Conservation (phyloP, 805 yeast species). For the Teunomyces gatunensis region DNA sequence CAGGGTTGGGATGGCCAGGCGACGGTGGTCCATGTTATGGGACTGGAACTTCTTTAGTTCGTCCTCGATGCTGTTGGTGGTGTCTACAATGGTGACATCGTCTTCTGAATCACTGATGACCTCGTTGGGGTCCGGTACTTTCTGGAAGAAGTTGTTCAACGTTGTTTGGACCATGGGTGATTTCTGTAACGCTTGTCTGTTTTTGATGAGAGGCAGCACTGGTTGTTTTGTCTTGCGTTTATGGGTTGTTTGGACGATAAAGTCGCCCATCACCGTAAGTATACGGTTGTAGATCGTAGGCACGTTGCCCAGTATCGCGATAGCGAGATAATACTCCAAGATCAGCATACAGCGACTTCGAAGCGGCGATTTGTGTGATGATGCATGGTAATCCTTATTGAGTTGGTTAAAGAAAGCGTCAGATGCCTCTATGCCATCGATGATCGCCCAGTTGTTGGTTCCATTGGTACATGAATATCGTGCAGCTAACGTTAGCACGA, state of each 20-base stretch:
- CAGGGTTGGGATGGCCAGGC: neutral
- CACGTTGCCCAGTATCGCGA: neutral
- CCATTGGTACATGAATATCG: conserved; percentile 26
- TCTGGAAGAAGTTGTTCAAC: conserved; percentile 10
- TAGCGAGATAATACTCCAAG: conserved; percentile 10
- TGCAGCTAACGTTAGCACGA: conserved; percentile 32
- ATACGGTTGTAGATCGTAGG: conserved; percentile 4
- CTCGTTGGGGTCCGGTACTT: conserved; percentile 11
- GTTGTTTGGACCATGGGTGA: conserved; percentile 10
- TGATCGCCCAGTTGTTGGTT: conserved; percentile 15
- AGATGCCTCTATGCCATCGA: conserved; percentile 20
- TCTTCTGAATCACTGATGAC: conserved; percentile 25
- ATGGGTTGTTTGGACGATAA: conserved; percentile 8
- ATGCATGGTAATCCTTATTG: conserved; percentile 17
- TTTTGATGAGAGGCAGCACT: conserved; percentile 7
- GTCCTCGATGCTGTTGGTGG: conserved; percentile 14
- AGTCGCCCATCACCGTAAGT: conserved; percentile 9
- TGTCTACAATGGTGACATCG: conserved; percentile 5
- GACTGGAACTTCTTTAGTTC: conserved; percentile 17
- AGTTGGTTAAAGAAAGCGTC: conserved; percentile 19
- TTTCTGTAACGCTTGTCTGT: neutral
- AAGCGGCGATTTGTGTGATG: conserved; percentile 18
- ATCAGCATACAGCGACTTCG: conserved; percentile 17
- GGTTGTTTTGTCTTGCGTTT: conserved; percentile 1
- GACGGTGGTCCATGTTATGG: conserved; percentile 10